Evolutionary conservation across 2,329 filamentous ascomycete genomes (phyloP), one percentile per base, ranked within the genome.

Genomic region (Cladophialophora exuberans): DNA sequence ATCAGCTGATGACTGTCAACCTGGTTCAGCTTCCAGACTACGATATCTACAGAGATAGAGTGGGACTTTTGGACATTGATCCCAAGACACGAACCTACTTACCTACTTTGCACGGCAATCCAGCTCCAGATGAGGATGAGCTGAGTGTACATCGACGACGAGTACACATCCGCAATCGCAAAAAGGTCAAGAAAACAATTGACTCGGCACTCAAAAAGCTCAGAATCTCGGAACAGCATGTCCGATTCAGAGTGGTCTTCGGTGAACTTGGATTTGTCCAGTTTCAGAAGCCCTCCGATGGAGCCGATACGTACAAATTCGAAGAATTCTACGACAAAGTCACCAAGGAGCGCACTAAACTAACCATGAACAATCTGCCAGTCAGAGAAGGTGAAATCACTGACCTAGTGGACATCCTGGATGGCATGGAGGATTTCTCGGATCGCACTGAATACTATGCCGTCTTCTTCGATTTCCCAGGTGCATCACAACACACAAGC

Each of bases 281-380:
- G 10, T 76, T 71, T 48, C 66, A 67, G 11, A 47, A 57, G 15
- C 67, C 71, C 0, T 46, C 61, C 2, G 58, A 68, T 26, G 61
- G 57, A 9, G 64, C 62, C 28, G 20, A 55, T 4, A 62, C 56
- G 25, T 72, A 73, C 56, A 54, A 56, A 2, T 67, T 72, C 52
- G 67, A 70, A 35, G 72, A 76, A 36, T 76, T 77, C 50, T 63
- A 66, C 33, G 65, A 67, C 18, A 75, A 76, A 72, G 49, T 77
- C 31, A 57, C 67, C 18, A 62, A 71, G 47, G 65, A 70, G 15
- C 62, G 66, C 38, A 71, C 69, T 3, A 69, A 66, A 53, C 66
- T 69, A 30, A 59, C 72, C n/a, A 59, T 74, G 30, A 56, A 56
- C 43, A 47, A 49, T 10, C 39, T 65, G 10, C 52, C 57, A 3